Conservation (phyloP, 2,329 filamentous ascomycete species). For the Arthroderma sp. region DNA sequence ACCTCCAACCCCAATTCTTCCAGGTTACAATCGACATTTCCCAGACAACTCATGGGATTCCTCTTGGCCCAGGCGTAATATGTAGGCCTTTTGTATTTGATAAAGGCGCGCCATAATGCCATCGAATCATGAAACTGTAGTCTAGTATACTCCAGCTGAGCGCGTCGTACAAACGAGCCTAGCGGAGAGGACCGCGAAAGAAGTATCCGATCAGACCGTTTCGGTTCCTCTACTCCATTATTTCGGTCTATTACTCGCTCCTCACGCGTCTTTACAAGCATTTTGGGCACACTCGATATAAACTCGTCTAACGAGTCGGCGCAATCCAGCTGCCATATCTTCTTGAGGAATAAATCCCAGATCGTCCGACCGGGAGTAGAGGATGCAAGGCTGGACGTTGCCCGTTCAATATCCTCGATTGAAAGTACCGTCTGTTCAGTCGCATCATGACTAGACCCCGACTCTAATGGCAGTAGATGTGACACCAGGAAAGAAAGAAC, state of each 20-base stretch:
- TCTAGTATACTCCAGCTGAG: constrained; percentile 64
- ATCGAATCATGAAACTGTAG: constrained; percentile 68
- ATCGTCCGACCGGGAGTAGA: constrained; percentile 60
- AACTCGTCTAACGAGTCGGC: constrained; percentile 69
- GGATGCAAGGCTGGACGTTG: constrained; percentile 33
- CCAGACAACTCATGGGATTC: constrained; percentile 33
- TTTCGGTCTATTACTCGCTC: constrained; percentile 46
- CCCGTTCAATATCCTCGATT: constrained; percentile 36
- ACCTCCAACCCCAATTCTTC: constrained; percentile 44
- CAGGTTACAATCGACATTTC: constrained; percentile 50
- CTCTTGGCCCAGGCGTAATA: constrained; percentile 45
- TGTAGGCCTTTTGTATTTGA: constrained; percentile 67
- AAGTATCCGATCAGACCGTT: constrained; percentile 37
- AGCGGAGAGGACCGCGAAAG: constrained; percentile 64
- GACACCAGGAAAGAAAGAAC: constrained; percentile 68
- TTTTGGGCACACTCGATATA: constrained; percentile 46
- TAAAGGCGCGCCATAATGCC: constrained; percentile 69
- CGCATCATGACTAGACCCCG: neutral
- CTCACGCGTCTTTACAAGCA: constrained; percentile 51
- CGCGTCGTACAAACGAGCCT: constrained; percentile 64
- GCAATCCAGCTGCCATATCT: constrained; percentile 72
- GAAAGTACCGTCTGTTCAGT: constrained; percentile 12
- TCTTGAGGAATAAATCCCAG: constrained; percentile 74
- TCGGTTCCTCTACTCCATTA: constrained; percentile 36
- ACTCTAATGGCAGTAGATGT: constrained; percentile 42